Base-by-base conservation (phyloP, 2,329 filamentous ascomycete species). In the Talaromyces islandicus region DNA sequence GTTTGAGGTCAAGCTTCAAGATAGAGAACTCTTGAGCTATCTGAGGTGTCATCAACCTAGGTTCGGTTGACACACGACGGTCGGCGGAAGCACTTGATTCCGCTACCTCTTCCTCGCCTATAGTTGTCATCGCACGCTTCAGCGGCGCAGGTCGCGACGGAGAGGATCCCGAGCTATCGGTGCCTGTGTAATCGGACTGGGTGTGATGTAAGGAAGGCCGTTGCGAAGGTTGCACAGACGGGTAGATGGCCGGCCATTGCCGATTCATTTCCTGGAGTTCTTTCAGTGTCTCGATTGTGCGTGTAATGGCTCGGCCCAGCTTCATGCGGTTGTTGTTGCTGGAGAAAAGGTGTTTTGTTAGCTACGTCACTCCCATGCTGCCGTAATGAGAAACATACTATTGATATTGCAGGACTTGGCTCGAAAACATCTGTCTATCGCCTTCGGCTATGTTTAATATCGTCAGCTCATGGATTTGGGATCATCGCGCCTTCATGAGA, bases 11-110 rank as follows among this genome's bases (percentile, higher is more conserved):
- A 63, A 99, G 80, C 77, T 97, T 99, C 65, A 99, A 77, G 32
- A 99, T 88, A 0, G 93, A 97, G 68, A 97, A 97, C 69, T 99
- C 92, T 65, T 96, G 91, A 3, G 92, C 91, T 64, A 97, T 92
- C 74, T 97, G 91, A 30, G 92, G 91, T 1, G 91, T 91, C 63
- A 97, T 88, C 25, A 99, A 81, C 64, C 94, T 83, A 14, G 93
- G 93, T 70, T 96, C 92, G 10, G 83, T 74, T 3, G 77, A 73
- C 38, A 80, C 72, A 63, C 87, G 85, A 59, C 78, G 80, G 67
- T 90, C 85, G n/a, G 85, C 87, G 21, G 83, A 78, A 63, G 82
- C 84, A 74, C 91, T 96, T 7, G 90, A 91, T 73, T 95, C 91
- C 32, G 85, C 83, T 10, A 81, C 71, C 52, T 78, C 76, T 38